Conservation (phyloP, 441 rosid species). For the Brassica hybrid region DNA sequence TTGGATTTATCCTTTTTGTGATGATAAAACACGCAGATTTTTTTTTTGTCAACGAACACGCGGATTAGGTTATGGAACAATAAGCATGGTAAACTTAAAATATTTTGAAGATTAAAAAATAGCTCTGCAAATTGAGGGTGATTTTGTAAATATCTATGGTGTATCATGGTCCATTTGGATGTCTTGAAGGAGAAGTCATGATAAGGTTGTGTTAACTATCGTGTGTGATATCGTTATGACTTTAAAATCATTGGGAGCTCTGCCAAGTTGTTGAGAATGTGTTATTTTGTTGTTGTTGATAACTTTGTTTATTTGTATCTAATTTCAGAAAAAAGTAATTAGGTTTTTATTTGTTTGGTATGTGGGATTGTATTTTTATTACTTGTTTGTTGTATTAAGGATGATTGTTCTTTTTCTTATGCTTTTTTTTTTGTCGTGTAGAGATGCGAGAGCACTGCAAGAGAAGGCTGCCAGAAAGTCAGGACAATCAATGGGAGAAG, state of each 20-base stretch:
- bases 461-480: slow-evolving; percentile 72
- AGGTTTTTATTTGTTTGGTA: too few relatives aligned
- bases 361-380: neutral
- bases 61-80: neutral
- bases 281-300: neutral
- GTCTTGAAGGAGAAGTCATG: neutral
- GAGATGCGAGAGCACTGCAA: slow-evolving; percentile 76
- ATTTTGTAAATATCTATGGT: too few relatives aligned
- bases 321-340: neutral
- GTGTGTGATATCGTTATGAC: neutral
- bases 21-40: too few relatives aligned
- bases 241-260: neutral
- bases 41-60: too few relatives aligned
- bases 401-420: neutral
- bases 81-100: too few relatives aligned
- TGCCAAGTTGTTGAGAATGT: neutral
- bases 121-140: too few relatives aligned
- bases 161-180: neutral
- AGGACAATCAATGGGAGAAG: slow-evolving; percentile 49
- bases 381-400: neutral
- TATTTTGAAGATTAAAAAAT: too few relatives aligned
- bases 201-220: neutral
- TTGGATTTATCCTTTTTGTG: neutral
- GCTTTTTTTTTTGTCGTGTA: slow-evolving; percentile 18
- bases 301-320: neutral